A percentile compares a stretch with the other conserved stretches of the same genome.
Conservation (phyloP, 1,284 basidiomycete genomes). For the Naganishia sp. region DNA sequence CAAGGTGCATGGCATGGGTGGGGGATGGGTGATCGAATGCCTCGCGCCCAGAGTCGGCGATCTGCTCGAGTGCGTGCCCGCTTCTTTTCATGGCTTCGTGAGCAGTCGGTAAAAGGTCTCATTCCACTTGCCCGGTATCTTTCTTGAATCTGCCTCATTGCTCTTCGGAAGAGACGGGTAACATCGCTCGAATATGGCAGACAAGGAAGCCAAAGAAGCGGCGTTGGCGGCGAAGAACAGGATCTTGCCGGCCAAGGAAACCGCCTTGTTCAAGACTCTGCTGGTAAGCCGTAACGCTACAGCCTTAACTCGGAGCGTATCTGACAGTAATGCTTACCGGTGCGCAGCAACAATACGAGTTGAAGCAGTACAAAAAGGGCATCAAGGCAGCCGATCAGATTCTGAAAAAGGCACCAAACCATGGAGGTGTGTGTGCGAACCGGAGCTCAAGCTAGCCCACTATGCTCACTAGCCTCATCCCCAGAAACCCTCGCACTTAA, state of each 20-base stretch:
- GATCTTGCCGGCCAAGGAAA: conserved; percentile 76
- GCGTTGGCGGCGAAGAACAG: conserved; percentile 41
- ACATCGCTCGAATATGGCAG: conserved; percentile 4
- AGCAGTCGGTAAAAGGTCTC: not conserved
- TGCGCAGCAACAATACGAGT: conserved; percentile 70
- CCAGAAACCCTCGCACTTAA: conserved; percentile 92
- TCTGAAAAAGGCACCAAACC: conserved; percentile 91
- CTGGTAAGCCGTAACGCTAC: conserved; percentile 58
- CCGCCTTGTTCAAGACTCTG: conserved; percentile 81
- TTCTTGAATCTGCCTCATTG: not conserved
- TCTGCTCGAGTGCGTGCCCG: too few species aligned
- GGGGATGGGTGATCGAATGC: too few species aligned
- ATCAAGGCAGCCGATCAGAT: conserved; percentile 91
- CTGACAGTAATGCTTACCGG: conserved; percentile 8
- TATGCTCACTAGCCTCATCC: conserved; percentile 26
- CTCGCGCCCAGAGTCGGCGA: too few species aligned
- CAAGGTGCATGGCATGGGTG: too few species aligned
- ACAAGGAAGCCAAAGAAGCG: conserved; percentile 28
- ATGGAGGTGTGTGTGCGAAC: conserved; percentile 71
- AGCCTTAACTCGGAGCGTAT: not conserved
- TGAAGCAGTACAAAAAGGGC: conserved; percentile 84
- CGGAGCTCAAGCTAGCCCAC: not conserved
- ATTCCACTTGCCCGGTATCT: not conserved
- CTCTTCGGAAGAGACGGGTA: too few species aligned
- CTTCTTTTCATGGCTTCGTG: too few species aligned